phyloP scores from a whole-genome alignment of 1,139 yeast genomes.

The Entelexis paramagnoliae region DNA sequence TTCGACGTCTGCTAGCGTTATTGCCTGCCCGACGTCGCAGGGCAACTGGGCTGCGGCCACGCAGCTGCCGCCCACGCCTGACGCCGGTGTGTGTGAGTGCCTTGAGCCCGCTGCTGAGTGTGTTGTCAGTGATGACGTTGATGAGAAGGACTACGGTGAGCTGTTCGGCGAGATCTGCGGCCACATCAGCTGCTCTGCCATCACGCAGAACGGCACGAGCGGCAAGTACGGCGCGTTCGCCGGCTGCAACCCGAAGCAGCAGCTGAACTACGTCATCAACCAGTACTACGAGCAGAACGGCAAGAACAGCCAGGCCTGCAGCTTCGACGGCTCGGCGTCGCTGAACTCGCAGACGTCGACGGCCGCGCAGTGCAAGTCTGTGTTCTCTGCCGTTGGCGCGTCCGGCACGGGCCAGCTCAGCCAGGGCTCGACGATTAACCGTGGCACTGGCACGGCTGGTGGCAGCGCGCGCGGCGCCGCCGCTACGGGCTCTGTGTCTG shows the following conservation, averaged over 20 bases:
- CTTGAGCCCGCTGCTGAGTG: slow-evolving; percentile 42
- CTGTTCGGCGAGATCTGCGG: slow-evolving; percentile 46
- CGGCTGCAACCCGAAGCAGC: slow-evolving; percentile 48
- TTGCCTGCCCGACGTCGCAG: slow-evolving; percentile 43
- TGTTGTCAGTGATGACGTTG: slow-evolving; percentile 41
- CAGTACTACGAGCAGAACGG: slow-evolving; percentile 44
- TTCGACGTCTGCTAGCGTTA: slow-evolving; percentile 40
- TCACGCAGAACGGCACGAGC: slow-evolving; percentile 42
- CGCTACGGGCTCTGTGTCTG: slow-evolving; percentile 19
- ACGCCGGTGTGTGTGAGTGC: slow-evolving; percentile 51
- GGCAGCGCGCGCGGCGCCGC: slow-evolving; percentile 14
- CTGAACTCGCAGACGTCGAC: slow-evolving; percentile 43
- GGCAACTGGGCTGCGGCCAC: slow-evolving; percentile 47
- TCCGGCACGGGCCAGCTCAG: slow-evolving; percentile 26
- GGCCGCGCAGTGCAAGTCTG: slow-evolving; percentile 40
- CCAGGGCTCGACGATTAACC: slow-evolving; percentile 21
- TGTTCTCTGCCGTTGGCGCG: slow-evolving; percentile 28
- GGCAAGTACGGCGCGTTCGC: slow-evolving; percentile 51
- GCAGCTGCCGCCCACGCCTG: slow-evolving; percentile 59
- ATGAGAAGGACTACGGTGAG: slow-evolving; percentile 42
- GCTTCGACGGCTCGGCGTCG: slow-evolving; percentile 48
- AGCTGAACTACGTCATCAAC: slow-evolving; percentile 54
- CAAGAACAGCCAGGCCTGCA: slow-evolving; percentile 41
- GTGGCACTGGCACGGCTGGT: slow-evolving; percentile 24
- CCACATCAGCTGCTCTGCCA: slow-evolving; percentile 37